Evolutionary conservation across 768 basidiomycete genomes (phyloP).

Genomic region (Tricholomella constricta): DNA sequence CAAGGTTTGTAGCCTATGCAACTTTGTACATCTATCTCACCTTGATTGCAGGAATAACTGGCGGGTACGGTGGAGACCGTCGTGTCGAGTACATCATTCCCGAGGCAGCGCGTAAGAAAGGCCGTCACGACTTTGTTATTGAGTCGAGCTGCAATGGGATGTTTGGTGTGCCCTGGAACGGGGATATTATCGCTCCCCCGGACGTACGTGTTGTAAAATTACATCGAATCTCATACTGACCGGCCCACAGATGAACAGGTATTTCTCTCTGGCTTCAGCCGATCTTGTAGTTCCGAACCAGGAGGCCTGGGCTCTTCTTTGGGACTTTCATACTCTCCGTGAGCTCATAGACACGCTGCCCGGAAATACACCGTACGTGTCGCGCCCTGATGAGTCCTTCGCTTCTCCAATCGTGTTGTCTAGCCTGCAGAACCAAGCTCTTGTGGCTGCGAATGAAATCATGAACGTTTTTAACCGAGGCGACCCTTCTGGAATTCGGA

Average conservation of each 20-base stretch:
- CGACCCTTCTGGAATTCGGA: slow-evolving; percentile 54
- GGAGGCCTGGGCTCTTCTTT: slow-evolving; percentile 79
- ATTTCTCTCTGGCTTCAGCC: slow-evolving; percentile 73
- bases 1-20: slow-evolving; percentile 51
- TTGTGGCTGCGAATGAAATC: slow-evolving; percentile 77
- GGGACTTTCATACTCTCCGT: slow-evolving; percentile 83
- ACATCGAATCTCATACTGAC: neutral
- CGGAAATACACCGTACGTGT: slow-evolving; percentile 64
- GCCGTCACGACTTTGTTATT: slow-evolving; percentile 68
- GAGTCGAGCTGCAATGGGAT: slow-evolving; percentile 92
- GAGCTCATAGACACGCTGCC: slow-evolving; percentile 75
- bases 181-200: slow-evolving; percentile 82
- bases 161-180: slow-evolving; percentile 87
- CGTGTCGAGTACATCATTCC: slow-evolving; percentile 96
- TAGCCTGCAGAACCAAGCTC: slow-evolving; percentile 77
- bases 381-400: neutral
- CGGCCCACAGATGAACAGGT: slow-evolving; percentile 62
- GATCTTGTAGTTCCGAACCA: slow-evolving; percentile 93
- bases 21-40: slow-evolving; percentile 3
- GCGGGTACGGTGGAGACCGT: slow-evolving; percentile 82
- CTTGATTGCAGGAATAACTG: slow-evolving; percentile 74
- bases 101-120: slow-evolving; percentile 56
- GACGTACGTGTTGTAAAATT: slow-evolving; percentile 52
- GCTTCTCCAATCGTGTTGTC: neutral
- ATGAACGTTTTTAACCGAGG: slow-evolving; percentile 84